Evolutionary conservation across 169 alveolate species (phyloP).

Genomic region (Plasmodium gonderi): DNA sequence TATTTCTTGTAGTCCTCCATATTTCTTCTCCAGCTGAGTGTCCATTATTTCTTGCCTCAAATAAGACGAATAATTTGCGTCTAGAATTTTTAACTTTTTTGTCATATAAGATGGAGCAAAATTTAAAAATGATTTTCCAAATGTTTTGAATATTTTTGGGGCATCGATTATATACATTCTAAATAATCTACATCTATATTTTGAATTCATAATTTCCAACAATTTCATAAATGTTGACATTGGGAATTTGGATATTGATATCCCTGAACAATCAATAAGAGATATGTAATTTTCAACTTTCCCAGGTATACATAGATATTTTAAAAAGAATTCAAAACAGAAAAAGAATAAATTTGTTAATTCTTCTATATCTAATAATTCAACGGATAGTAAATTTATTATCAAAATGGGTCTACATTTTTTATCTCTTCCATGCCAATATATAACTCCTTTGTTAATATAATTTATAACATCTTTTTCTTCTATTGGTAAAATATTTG

Average conservation of each 20-base stretch:
- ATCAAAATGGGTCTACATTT: conserved; percentile 78
- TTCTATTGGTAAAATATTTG: conserved; percentile 77
- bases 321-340: conserved; percentile 75
- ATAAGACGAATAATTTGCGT: conserved; percentile 43
- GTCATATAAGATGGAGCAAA: conserved; percentile 76
- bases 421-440: conserved; percentile 83
- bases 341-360: conserved; percentile 65
- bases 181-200: conserved; percentile 79
- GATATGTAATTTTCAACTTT: conserved; percentile 77
- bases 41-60: conserved; percentile 65
- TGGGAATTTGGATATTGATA: conserved; percentile 75
- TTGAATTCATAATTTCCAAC: conserved; percentile 77
- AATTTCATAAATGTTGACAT: conserved; percentile 76
- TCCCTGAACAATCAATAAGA: conserved; percentile 77
- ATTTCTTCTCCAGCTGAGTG: conserved; percentile 76
- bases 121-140: conserved; percentile 73
- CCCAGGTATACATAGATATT: conserved; percentile 81
- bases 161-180: conserved; percentile 77
- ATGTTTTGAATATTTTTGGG: conserved; percentile 75
- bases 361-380: conserved; percentile 32
- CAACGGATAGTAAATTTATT: conserved; percentile 74
- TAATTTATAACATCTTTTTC: conserved; percentile 67
- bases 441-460: conserved; percentile 77
- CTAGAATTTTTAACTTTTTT: conserved; percentile 75
- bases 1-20: conserved; percentile 75